Evolutionary conservation across 768 basidiomycete genomes (phyloP).

Genomic region (Cystoderma amianthinum): DNA sequence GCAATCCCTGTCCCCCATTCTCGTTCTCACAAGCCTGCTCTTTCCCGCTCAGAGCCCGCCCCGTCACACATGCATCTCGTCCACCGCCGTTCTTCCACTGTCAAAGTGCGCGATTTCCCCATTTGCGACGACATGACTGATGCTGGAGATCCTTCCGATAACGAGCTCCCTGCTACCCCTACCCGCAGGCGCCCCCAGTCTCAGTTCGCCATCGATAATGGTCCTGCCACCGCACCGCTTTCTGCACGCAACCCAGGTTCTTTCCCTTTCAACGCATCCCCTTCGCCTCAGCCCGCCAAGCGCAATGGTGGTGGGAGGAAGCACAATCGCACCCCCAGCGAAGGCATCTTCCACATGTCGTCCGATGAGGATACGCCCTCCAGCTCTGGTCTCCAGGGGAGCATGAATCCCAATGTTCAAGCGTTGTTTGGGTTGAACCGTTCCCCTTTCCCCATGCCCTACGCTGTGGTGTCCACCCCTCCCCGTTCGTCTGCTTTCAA

Average conservation of each 20-base stretch:
- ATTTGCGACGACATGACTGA: conserved; percentile 71
- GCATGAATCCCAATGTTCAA: conserved; percentile 14
- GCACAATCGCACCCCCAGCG: conserved; percentile 61
- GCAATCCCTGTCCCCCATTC: conserved; percentile 43
- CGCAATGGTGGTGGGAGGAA: conserved; percentile 25
- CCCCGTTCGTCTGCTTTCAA: conserved; percentile 1
- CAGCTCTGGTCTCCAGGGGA: conserved; percentile 21
- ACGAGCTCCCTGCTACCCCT: conserved; percentile 48
- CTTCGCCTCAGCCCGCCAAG: conserved; percentile 24
- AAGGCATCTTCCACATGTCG: conserved; percentile 69
- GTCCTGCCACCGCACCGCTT: conserved; percentile 48
- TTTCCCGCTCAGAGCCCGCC: conserved; percentile 49
- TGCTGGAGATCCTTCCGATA: conserved; percentile 23
- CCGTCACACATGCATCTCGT: conserved; percentile 25
- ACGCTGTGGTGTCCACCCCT: conserved; percentile 5
- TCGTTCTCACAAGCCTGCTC: conserved; percentile 11
- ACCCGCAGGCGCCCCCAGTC: conserved; percentile 29
- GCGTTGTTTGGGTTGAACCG: conserved; percentile 20
- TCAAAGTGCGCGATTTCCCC: conserved; percentile 39
- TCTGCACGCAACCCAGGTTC: conserved; percentile 14
- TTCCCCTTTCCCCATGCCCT: conserved; percentile 9
- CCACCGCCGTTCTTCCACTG: conserved; percentile 23
- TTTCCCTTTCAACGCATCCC: conserved; percentile 30
- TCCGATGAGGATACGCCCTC: conserved; percentile 58
- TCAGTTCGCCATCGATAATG: conserved; percentile 22